Evolutionary conservation across 164 flowering plant genomes (phyloP).

Genomic region (Nymphaea thermarum): DNA sequence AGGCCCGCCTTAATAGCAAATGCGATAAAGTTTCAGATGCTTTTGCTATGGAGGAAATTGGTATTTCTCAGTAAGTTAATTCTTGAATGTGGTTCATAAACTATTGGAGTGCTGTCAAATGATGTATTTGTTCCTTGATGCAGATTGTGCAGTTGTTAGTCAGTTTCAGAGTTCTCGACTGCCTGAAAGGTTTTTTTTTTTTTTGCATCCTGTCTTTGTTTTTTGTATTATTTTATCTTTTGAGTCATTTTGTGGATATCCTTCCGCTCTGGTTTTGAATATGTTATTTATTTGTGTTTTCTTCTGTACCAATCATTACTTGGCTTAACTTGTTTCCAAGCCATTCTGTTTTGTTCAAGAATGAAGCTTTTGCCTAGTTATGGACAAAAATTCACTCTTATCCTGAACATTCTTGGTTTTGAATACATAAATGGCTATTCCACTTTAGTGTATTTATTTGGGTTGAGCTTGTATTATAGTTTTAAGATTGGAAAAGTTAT

Average conservation of each 20-base stretch:
- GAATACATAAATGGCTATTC: too few relatives aligned
- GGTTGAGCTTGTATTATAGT: too few relatives aligned
- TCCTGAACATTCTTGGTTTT: too few relatives aligned
- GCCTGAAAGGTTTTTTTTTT: conserved; percentile 59
- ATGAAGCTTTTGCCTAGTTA: too few relatives aligned
- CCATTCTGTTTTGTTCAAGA: too few relatives aligned
- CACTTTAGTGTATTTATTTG: too few relatives aligned
- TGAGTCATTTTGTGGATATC: neutral
- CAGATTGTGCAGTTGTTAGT: conserved; percentile 53
- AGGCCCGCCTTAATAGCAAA: conserved; percentile 62
- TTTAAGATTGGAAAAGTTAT: too few relatives aligned
- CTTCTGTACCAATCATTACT: too few relatives aligned
- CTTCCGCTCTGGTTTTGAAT: neutral
- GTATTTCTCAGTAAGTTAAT: conserved; percentile 26
- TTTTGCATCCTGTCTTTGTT: neutral
- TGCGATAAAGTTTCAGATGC: conserved; percentile 76
- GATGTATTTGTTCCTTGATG: conserved; percentile 7
- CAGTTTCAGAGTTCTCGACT: conserved; percentile 66
- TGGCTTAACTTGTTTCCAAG: too few relatives aligned
- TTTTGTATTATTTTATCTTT: neutral
- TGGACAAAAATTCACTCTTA: too few relatives aligned
- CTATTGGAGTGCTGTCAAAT: conserved; percentile 5
- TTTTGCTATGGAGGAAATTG: conserved; percentile 55
- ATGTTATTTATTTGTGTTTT: too few relatives aligned
- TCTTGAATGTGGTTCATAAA: conserved; percentile 46